Base-by-base conservation (phyloP, 2,329 filamentous ascomycete genomes). In the Alternaria incomplexa region DNA sequence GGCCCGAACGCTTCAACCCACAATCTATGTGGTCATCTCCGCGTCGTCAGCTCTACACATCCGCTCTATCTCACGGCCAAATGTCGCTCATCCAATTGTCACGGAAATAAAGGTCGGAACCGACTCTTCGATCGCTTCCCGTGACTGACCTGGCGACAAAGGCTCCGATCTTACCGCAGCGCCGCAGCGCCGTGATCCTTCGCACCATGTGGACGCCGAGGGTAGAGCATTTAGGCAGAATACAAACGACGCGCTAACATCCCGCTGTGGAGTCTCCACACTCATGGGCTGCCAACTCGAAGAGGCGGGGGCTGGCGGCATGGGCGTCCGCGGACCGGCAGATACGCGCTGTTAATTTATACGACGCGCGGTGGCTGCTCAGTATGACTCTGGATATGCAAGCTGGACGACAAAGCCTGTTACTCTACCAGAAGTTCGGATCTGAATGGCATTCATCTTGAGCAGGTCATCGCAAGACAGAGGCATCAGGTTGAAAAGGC, bases 181-280 rank as follows among this genome's bases (percentile, higher is more conserved):
- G 22, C 11, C 9, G 26, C 28, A 36, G 12, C n/a, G 20, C 22
- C 17, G 43, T 30, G 26, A 7, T 9, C n/a, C 22, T 40, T 26
- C n/a, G 28, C 52, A 54, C 11, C n/a, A 47, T 55, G 36, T 50
- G 20, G 52, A 26, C 25, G 36, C 28, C 46, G 46, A 52, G 28
- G 13, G 20, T 5, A 28, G n/a, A 4, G 25, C 36, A 61, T 61
- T 61, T 52, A 57, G 53, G 53, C 58, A 61, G 9, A 57, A 46
- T 57, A 20, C 36, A n/a, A 36, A 20, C 23, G 12, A 30, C 12
- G 36, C 58, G 46, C 58, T 57, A 61, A 12, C 7, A 61, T 50
- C 45, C 53, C 58, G 46, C 58, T 45, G 25, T 60, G 53, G 52
- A 56, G 52, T 57, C 52, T 61, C 58, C 53, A 46, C 58, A 51